phyloP scores from a whole-genome alignment of 1,284 basidiomycete genomes.

The Moesziomyces sp. region DNA sequence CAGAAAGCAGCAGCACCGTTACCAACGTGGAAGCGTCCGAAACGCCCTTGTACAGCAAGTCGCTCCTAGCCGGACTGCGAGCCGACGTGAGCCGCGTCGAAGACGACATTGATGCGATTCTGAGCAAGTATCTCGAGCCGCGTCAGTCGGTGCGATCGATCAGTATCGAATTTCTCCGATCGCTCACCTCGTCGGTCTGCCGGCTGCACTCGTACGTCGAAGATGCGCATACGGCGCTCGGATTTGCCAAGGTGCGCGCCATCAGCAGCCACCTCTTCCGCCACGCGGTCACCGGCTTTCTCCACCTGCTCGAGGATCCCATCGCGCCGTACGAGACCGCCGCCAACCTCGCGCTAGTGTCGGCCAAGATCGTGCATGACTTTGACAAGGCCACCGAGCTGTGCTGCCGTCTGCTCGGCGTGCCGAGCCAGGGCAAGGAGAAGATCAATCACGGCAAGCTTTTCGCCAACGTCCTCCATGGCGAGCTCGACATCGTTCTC shows the following conservation, averaged over 20 bases:
- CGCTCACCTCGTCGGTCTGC: conserved; percentile 18
- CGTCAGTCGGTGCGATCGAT: conserved; percentile 5
- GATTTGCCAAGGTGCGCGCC: conserved; percentile 19
- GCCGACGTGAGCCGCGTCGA: conserved; percentile 18
- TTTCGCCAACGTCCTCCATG: conserved; percentile 28
- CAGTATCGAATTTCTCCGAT: conserved; percentile 27
- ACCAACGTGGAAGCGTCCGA: background rate
- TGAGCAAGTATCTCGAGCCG: conserved; percentile 24
- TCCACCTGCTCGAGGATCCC: conserved; percentile 31
- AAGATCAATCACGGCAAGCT: conserved; percentile 19
- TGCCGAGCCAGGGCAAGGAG: conserved; percentile 2
- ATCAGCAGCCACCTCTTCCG: conserved; percentile 34
- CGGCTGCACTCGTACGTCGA: conserved; percentile 19
- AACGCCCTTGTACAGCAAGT: conserved; percentile 7
- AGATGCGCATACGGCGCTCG: conserved; percentile 16
- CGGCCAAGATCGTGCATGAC: conserved; percentile 14
- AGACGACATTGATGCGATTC: conserved; percentile 21
- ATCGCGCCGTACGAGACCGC: conserved; percentile 22
- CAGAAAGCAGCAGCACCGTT: background rate
- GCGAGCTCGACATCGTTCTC: conserved; percentile 25
- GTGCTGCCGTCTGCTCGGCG: conserved; percentile 11
- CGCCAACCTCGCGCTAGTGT: conserved; percentile 16
- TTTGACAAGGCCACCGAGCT: conserved; percentile 20
- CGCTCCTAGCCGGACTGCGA: conserved; percentile 3
- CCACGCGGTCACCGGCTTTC: conserved; percentile 36